Evolutionary conservation across 2,329 filamentous ascomycete genomes (phyloP).

Genomic region (Epicoccum nigrum): DNA sequence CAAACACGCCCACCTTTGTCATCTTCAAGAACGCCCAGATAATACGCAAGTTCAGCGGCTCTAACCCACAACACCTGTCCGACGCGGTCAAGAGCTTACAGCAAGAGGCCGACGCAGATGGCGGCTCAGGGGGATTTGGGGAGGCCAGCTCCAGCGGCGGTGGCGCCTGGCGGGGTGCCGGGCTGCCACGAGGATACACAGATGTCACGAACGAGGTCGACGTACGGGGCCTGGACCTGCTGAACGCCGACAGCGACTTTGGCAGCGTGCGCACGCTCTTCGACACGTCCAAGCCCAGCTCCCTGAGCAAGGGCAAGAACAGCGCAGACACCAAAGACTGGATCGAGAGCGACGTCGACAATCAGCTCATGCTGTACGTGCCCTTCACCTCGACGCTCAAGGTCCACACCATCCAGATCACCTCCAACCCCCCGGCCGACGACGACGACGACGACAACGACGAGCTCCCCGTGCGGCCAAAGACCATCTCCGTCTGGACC

Average conservation of each 20-base stretch:
- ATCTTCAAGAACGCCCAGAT: constrained; percentile 73
- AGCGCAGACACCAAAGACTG: constrained; percentile 70
- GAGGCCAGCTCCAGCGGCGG: constrained; percentile 53
- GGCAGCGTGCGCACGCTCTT: constrained; percentile 78
- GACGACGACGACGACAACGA: constrained; percentile 64
- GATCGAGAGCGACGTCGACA: constrained; percentile 95
- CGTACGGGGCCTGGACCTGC: constrained; percentile 76
- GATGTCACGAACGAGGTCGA: constrained; percentile 87
- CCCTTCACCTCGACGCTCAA: constrained; percentile 89
- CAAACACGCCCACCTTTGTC: constrained; percentile 88
- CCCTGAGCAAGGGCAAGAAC: constrained; percentile 58
- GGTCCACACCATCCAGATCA: constrained; percentile 85
- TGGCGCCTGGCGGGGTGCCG: constrained; percentile 72
- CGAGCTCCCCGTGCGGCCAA: constrained; percentile 79
- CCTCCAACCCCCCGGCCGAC: constrained; percentile 71
- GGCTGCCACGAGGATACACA: constrained; percentile 77
- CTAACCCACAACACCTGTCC: constrained; percentile 73
- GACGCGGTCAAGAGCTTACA: constrained; percentile 73
- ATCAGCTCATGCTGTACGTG: constrained; percentile 91
- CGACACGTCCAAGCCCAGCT: constrained; percentile 69
- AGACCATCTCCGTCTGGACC: constrained; percentile 81
- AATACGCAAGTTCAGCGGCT: constrained; percentile 73
- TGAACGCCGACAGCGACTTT: constrained; percentile 82
- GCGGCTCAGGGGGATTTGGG: constrained; percentile 50
- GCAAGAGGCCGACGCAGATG: constrained; percentile 63